These are phyloP conservation scores for Ogataea ganodermae DNA, from an alignment of 805 yeast genomes.

Conservation along the genomic window DNA sequence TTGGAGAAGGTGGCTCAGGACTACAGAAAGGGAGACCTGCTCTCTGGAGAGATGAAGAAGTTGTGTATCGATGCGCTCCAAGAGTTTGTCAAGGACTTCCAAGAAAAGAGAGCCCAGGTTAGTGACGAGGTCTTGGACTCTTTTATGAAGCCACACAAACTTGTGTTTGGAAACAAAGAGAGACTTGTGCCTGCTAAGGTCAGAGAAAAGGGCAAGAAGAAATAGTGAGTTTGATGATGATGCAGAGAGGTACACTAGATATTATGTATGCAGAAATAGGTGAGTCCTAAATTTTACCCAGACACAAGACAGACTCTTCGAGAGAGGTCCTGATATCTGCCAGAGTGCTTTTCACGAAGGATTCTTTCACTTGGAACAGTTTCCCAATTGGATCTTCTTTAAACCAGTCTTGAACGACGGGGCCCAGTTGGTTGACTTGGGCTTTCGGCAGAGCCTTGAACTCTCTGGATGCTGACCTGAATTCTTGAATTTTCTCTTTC, in stretches of 20 bases:
- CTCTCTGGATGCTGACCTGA: constrained; percentile 22
- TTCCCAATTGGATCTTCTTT: constrained; percentile 19
- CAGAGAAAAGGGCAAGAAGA: constrained; percentile 44
- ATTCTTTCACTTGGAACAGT: constrained; percentile 21
- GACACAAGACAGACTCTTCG: constrained; percentile 16
- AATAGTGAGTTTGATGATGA: constrained; percentile 5
- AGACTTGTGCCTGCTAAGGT: constrained; percentile 71
- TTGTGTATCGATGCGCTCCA: constrained; percentile 79
- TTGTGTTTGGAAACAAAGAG: constrained; percentile 72
- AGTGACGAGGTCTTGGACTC: constrained; percentile 59
- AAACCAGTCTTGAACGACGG: constrained; percentile 22
- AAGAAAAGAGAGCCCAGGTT: constrained; percentile 69
- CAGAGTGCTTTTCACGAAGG: constrained; percentile 14
- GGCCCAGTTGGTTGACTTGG: constrained; percentile 13
- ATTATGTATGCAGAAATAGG: background rate
- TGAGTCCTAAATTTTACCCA: constrained; percentile 16
- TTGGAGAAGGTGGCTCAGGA: constrained; percentile 59
- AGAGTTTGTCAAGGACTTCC: constrained; percentile 78
- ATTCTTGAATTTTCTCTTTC: constrained; percentile 6
- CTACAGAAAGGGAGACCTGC: constrained; percentile 77
- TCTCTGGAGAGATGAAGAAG: constrained; percentile 93
- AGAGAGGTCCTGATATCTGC: constrained; percentile 15
- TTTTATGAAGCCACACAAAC: constrained; percentile 84
- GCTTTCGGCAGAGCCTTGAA: constrained; percentile 15
- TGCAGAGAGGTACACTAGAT: background rate